A percentile compares a stretch with the other conserved stretches of the same genome.
Conservation (phyloP, 2,329 filamentous ascomycete genomes). For the Daldinia sp. region DNA sequence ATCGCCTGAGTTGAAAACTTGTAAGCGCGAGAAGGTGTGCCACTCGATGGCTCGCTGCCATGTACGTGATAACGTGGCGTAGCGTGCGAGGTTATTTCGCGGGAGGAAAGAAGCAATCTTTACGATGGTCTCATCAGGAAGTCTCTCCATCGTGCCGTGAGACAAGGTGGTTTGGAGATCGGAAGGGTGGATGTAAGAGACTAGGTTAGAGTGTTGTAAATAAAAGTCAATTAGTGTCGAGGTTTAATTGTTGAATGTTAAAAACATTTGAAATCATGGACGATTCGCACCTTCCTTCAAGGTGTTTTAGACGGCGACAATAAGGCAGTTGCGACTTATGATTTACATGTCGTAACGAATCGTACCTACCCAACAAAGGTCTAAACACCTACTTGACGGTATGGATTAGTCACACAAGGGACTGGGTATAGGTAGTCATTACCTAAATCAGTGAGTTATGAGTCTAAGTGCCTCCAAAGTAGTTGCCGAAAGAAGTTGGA, state of each 20-base stretch:
- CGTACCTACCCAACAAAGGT: not conserved
- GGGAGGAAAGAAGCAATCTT: slow-evolving; percentile 5
- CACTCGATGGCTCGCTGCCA: slow-evolving; percentile 23
- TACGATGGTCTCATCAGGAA: slow-evolving; percentile 10
- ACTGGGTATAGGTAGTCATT: not conserved
- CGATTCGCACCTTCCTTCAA: not conserved
- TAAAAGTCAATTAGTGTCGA: not conserved
- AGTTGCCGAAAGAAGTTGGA: too few species aligned
- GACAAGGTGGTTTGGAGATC: not conserved
- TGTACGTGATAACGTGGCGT: slow-evolving; percentile 5
- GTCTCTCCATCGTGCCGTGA: not conserved
- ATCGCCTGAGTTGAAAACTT: not conserved
- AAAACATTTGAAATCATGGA: not conserved
- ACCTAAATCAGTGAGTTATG: not conserved
- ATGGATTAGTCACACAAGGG: not conserved
- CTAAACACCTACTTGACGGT: not conserved
- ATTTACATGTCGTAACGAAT: not conserved
- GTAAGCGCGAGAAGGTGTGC: not conserved
- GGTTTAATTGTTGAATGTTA: not conserved
- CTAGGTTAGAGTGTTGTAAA: not conserved
- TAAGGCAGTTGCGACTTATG: not conserved
- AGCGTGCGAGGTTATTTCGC: not conserved
- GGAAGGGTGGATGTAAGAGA: not conserved
- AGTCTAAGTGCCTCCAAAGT: not conserved
- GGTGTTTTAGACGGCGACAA: not conserved